Evolutionary conservation across 1,284 basidiomycete species (phyloP), one percentile per base, ranked within the genome.

Genomic region (Tylopilus sp.): DNA sequence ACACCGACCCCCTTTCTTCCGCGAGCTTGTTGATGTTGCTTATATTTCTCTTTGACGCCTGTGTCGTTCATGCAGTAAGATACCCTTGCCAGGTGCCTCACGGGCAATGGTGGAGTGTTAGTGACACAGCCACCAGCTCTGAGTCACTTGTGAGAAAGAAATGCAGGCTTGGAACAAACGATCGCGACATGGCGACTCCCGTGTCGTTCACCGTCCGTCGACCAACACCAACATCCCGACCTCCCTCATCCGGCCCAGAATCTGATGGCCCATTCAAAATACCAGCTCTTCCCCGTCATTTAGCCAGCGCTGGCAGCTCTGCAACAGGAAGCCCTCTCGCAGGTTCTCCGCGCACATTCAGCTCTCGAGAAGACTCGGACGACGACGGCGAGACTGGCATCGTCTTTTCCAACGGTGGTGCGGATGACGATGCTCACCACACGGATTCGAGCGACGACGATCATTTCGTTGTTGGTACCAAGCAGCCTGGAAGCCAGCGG

Each of bases 171-270:
- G n/a, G n/a, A n/a, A n/a, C n/a, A n/a, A n/a, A n/a, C n/a, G n/a
- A n/a, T n/a, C 33, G 53, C 62, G 36, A 53, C 38, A 72, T 72
- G 67, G 33, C 67, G 29, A 78, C 82, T 65, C 87, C 89, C 70
- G 84, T 94, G 44, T 93, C 92, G 1, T 94, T 94, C 74, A 93
- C 90, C 2, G 83, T 94, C 58, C 87, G 91, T 56, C 83, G 91
- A 32, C 92, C 92, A 4, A 87, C 87, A 0, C 89, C 91, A 1
- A 74, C 84, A 2, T 91, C 91, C 15, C 81, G 89, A 44, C 83
- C 83, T 16, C 78, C 83, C 0, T 92, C 91, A 0, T 85, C 88
- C 39, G 88, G 86, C 7, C 80, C 84, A 58, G 90, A 91, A 55
- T 88, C 88, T 0, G 88, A 90, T 68, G 59, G 69, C 1, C 75